Evolutionary conservation across 441 rosid species (phyloP).

Genomic region (Croton setiger): DNA sequence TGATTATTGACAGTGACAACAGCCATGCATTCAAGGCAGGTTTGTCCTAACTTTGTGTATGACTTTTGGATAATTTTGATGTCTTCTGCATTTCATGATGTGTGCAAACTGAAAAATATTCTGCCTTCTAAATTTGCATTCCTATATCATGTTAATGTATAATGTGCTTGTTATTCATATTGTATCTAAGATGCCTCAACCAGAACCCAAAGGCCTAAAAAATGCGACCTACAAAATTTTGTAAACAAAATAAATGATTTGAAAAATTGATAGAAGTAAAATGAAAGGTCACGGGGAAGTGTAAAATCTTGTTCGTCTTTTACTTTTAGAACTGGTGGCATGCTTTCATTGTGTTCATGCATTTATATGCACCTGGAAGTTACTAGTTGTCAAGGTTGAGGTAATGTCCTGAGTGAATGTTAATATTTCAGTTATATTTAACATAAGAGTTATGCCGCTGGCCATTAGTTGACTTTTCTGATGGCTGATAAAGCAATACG

Average conservation of each 20-base stretch:
- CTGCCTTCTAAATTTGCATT: background rate
- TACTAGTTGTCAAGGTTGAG: background rate
- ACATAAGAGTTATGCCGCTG: no score
- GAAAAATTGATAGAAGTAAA: background rate
- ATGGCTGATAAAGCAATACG: background rate
- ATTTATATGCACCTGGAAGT: conserved; percentile 3
- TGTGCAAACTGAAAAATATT: background rate
- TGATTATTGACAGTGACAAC: conserved; percentile 86
- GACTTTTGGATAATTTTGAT: background rate
- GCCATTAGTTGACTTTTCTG: background rate
- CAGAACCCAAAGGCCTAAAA: background rate
- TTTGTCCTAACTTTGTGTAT: conserved; percentile 71
- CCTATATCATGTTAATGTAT: background rate
- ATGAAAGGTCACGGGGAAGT: background rate
- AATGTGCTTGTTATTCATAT: background rate
- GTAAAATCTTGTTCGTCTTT: background rate
- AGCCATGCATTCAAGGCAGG: conserved; percentile 99
- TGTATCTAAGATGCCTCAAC: background rate
- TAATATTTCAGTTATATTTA: background rate
- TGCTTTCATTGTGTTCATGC: background rate
- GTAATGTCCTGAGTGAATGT: background rate
- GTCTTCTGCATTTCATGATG: background rate
- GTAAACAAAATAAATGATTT: background rate
- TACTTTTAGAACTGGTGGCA: background rate
- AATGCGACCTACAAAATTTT: background rate